phyloP scores from a whole-genome alignment of 345 rosid species.

The Eucalyptus sp. region DNA sequence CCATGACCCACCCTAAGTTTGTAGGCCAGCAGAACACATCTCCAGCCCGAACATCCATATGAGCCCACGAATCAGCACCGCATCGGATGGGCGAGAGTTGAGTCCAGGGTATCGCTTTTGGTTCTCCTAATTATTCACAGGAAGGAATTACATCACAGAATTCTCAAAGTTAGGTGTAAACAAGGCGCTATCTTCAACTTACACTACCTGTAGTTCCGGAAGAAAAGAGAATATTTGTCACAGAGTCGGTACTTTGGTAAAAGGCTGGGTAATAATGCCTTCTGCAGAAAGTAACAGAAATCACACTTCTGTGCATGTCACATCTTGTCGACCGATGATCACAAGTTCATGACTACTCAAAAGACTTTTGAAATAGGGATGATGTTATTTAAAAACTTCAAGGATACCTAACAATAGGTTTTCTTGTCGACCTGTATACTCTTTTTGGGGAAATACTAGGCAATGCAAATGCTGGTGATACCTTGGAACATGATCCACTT shows the following conservation, averaged over 20 bases:
- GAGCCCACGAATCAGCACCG: conserved; percentile 58
- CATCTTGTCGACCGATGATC: neutral
- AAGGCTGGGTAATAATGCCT: conserved; percentile 26
- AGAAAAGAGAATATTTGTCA: conserved; percentile 78
- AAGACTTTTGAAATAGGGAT: neutral
- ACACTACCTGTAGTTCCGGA: conserved; percentile 83
- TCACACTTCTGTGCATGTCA: neutral
- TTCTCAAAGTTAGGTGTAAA: neutral
- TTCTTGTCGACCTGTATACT: neutral
- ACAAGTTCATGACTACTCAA: neutral
- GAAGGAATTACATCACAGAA: neutral
- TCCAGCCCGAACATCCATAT: conserved; percentile 42
- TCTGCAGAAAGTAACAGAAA: conserved; percentile 13
- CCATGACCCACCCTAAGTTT: conserved; percentile 95
- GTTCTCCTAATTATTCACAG: conserved; percentile 43
- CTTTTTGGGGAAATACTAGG: neutral
- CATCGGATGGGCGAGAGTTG: conserved; percentile 69
- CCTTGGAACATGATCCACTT: conserved; percentile 28
- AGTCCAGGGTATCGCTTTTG: conserved; percentile 96
- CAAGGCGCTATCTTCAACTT: neutral
- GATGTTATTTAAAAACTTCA: neutral
- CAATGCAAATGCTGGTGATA: neutral
- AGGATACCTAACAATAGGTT: neutral
- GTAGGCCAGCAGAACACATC: conserved; percentile 83
- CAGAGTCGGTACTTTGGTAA: conserved; percentile 44